Evolutionary conservation across 2,329 filamentous ascomycete species (phyloP).

Genomic region (Aulographum hederae): DNA sequence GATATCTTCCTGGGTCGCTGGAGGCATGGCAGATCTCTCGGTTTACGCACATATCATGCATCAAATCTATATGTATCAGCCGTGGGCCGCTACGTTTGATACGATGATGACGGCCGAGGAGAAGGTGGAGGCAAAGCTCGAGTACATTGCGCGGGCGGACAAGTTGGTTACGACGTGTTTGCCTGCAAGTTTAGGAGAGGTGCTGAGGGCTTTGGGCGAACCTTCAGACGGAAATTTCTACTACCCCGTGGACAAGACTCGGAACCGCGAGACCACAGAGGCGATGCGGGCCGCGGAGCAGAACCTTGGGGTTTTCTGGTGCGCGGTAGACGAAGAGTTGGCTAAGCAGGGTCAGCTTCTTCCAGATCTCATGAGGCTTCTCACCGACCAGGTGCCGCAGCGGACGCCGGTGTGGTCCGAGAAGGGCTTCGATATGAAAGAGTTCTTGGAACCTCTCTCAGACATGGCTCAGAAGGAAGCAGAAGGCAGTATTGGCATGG

Average conservation of each 20-base stretch:
- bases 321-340: slow-evolving; percentile 12
- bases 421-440: too few species aligned
- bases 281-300: slow-evolving; percentile 27
- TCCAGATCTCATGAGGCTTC: slow-evolving; percentile 8
- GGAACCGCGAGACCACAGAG: slow-evolving; percentile 26
- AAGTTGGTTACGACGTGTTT: not conserved
- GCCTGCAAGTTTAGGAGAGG: not conserved
- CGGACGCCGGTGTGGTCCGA: slow-evolving; percentile 33
- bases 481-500: too few species aligned
- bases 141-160: not conserved
- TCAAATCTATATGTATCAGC: slow-evolving; percentile 29
- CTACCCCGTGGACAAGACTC: slow-evolving; percentile 30
- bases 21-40: slow-evolving; percentile 25
- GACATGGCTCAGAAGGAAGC: too few species aligned
- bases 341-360: slow-evolving; percentile 5
- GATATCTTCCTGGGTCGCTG: slow-evolving; percentile 19
- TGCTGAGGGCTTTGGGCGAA: slow-evolving; percentile 11
- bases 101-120: not conserved
- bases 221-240: slow-evolving; percentile 22
- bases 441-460: too few species aligned
- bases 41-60: slow-evolving; percentile 25
- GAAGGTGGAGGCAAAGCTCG: not conserved
- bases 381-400: slow-evolving; percentile 17
- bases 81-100: slow-evolving; percentile 28
- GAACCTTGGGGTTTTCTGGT: slow-evolving; percentile 31